These are phyloP conservation scores for Apostasia shenzhenica DNA, from an alignment of 106 monocot species.

Conservation along the genomic window DNA sequence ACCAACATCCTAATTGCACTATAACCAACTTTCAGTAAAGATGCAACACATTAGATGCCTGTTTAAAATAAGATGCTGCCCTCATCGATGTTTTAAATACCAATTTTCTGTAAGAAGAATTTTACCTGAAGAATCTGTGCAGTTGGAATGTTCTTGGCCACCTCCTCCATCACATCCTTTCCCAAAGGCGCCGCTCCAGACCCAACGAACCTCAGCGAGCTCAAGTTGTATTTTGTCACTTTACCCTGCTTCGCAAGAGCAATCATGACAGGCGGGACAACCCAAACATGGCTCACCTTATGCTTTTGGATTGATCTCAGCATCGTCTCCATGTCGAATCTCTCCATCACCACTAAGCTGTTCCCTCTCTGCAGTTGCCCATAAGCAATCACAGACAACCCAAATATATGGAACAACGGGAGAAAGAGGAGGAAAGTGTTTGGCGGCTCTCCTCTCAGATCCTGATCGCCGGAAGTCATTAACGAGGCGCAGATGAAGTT, in stretches of 20 bases:
- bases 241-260: conserved; percentile 79
- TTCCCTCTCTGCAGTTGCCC: conserved; percentile 65
- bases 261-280: conserved; percentile 85
- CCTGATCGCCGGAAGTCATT: conserved; percentile 53
- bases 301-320: conserved; percentile 44
- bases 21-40: not conserved
- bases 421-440: conserved; percentile 59
- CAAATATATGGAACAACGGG: conserved; percentile 83
- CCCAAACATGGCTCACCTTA: conserved; percentile 30
- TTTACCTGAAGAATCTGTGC: conserved; percentile 53
- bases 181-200: conserved; percentile 70
- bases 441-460: conserved; percentile 20
- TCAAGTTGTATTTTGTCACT: conserved; percentile 43
- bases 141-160: conserved; percentile 29
- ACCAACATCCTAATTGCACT: not conserved
- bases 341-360: conserved; percentile 49
- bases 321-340: conserved; percentile 54
- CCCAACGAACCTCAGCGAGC: conserved; percentile 36
- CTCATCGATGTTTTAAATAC: not conserved
- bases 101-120: not conserved
- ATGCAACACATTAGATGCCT: too few species aligned
- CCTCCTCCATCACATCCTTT: conserved; percentile 79
- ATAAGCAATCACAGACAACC: conserved; percentile 42
- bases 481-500: conserved; percentile 50
- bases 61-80: too few species aligned